Evolutionary conservation across 1,139 yeast genomes (phyloP).

Genomic region (Geotrichum cucujoidarum): DNA sequence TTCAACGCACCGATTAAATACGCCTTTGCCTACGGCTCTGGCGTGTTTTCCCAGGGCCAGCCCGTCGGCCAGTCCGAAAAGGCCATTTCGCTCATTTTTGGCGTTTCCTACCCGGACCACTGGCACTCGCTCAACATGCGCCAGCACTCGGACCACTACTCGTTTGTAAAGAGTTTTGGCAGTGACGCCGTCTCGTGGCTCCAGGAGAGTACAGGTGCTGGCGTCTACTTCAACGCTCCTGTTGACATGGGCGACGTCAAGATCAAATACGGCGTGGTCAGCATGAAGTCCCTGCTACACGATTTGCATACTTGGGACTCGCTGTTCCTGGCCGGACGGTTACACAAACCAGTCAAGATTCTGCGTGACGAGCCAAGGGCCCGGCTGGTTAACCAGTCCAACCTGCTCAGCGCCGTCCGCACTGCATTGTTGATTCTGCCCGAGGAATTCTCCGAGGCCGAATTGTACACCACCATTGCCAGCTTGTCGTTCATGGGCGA

Average conservation of each 20-base stretch:
- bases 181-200: conserved; percentile 53
- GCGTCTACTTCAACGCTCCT: conserved; percentile 90
- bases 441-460: conserved; percentile 51
- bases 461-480: conserved; percentile 72
- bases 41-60: conserved; percentile 76
- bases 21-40: conserved; percentile 93
- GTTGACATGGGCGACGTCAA: conserved; percentile 57
- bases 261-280: conserved; percentile 84
- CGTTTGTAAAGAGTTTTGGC: conserved; percentile 59
- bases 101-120: conserved; percentile 64
- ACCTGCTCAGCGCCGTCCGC: conserved; percentile 71
- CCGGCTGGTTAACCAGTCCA: conserved; percentile 65
- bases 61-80: conserved; percentile 12
- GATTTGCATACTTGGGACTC: conserved; percentile 83
- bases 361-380: conserved; percentile 59
- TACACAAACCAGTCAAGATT: conserved; percentile 88
- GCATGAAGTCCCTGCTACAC: conserved; percentile 51
- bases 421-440: conserved; percentile 59
- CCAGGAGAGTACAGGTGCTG: conserved; percentile 68
- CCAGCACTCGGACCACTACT: conserved; percentile 69
- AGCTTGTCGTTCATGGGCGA: conserved; percentile 89
- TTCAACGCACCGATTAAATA: conserved; percentile 67
- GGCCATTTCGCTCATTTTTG: conserved; percentile 69
- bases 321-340: conserved; percentile 83
- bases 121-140: conserved; percentile 72